Base-by-base conservation (phyloP, 805 yeast genomes). In the Kodamaea kakaduensis region DNA sequence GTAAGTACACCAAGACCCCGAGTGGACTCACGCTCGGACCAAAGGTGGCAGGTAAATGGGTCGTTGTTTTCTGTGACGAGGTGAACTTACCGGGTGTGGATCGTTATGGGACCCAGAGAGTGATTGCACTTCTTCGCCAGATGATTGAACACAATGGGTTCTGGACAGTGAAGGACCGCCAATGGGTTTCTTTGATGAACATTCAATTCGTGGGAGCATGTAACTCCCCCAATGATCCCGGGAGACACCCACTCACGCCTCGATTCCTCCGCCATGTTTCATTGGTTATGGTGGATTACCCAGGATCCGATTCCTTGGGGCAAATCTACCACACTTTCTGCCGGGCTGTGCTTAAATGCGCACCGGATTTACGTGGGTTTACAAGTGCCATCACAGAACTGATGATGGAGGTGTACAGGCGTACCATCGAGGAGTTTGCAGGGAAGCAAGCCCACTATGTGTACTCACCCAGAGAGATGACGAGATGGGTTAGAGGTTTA, bases 171-270 rank as follows among this genome's bases (percentile, higher is more conserved):
- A 48, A 58, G 8, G 76, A 75, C 18, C 65, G 69, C 31, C 67
- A 68, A 17, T 90, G 96, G 95, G 77, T 89, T 1, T 44, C 62
- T 0, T 41, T 87, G 6, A 62, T 69, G 12, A 70, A 78, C 30
- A 67, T 90, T 17, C 94, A 84, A 50, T 70, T 90, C 59, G 93
- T 88, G n/a, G 97, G 94, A 6, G 97, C 97, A 0, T 90, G 97
- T 55, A 90, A 90, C 50, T 93, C 96, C 1, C 81, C 96, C 0
- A 69, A 79, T 0, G 94, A 84, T 56, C 75, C 78, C 3, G 96
- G 96, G 0, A 69, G 97, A 41, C 62, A 71, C 8, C 53, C 52
- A 3, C 51, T 90, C 15, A 63, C 78, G 1, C 50, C 63, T 7
- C 60, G 96, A 27, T 81, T 89, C 46, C 56, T 84, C 30, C 67